Evolutionary conservation across 2,329 filamentous ascomycete species (phyloP), one percentile per base, ranked within the genome.

Genomic region (Chrysosporium queenslandicum): DNA sequence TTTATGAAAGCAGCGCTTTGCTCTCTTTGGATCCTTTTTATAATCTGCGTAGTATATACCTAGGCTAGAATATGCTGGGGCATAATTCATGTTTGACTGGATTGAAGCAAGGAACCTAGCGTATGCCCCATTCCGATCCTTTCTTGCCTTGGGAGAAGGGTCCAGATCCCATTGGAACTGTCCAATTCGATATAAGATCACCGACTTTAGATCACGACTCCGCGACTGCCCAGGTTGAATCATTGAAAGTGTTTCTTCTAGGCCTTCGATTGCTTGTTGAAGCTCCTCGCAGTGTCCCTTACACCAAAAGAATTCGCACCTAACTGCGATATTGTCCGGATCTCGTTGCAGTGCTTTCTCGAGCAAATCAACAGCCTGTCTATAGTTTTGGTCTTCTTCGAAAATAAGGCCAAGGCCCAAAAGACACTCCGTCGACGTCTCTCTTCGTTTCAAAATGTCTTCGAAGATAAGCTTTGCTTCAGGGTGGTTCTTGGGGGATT

Each of bases 31-130:
- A 67, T 97, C 92, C 58, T 83, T 88, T 52, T 81, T 85, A 64
- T 96, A 96, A 63, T 97, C 91, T 4, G 83, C 82, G 64, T 96
- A 98, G 71, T 86, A 98, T 6, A 91, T 75, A 14, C 92, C 92
- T 3, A 98, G 78, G 58, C 83, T 89, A 0, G 90, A 95, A 66
- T 97, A 98, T 1, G 90, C 83, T 0, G 92, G 87, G 1, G 92
- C 90, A 66, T 86, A 89, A 61, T 85, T 94, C 53, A 92, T 78
- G 60, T 96, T 87, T 50, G 83, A 87, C 67, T 91, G 91, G 50
- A 98, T 76, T 0, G 91, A 84, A 30, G 81, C 81, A 29, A 98
- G 73, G 67, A 95, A 95, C 61, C 82, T 85, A 30, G 81, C 75
- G 64, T 97, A 98, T 0, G 91, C 85, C 9, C 88, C 86, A 46